Evolutionary conservation across 306 rosid species (phyloP).

Genomic region (Neltuma alba): DNA sequence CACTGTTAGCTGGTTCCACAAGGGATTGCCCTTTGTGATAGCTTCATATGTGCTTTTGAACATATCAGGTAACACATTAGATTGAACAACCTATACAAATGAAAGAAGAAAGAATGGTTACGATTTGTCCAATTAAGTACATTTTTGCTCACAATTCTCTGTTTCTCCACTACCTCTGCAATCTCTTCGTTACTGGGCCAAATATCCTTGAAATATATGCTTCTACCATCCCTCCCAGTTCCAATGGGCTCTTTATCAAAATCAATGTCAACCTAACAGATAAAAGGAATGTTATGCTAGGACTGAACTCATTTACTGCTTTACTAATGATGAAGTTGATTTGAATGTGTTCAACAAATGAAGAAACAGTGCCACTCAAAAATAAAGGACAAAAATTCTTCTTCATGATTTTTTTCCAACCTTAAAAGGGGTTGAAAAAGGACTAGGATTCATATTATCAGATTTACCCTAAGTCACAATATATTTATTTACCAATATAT

Average conservation of each 20-base stretch:
- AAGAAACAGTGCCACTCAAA: not conserved
- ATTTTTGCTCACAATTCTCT: no score
- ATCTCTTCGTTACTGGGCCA: constrained; percentile 94
- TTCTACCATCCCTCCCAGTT: constrained; percentile 83
- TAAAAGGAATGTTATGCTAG: no score
- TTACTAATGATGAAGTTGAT: not conserved
- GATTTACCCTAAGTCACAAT: not conserved
- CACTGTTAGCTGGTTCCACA: constrained; percentile 79
- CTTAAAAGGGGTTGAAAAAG: no score
- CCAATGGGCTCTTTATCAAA: constrained; percentile 93
- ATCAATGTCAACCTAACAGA: constrained; percentile 86
- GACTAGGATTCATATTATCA: not conserved
- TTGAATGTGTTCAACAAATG: not conserved
- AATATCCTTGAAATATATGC: constrained; percentile 75
- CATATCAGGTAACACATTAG: constrained; percentile 86
- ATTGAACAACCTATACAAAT: constrained; percentile 88
- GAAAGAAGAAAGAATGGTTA: no score
- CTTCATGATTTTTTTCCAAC: no score
- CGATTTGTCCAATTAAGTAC: no score
- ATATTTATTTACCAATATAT: no score
- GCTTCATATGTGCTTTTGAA: constrained; percentile 81
- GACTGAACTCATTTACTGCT: not conserved
- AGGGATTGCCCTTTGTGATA: constrained; percentile 82
- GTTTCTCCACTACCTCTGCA: no score
- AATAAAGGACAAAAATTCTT: not conserved